Evolutionary conservation across 805 yeast species (phyloP).

Genomic region (Priceomyces melissophilus): DNA sequence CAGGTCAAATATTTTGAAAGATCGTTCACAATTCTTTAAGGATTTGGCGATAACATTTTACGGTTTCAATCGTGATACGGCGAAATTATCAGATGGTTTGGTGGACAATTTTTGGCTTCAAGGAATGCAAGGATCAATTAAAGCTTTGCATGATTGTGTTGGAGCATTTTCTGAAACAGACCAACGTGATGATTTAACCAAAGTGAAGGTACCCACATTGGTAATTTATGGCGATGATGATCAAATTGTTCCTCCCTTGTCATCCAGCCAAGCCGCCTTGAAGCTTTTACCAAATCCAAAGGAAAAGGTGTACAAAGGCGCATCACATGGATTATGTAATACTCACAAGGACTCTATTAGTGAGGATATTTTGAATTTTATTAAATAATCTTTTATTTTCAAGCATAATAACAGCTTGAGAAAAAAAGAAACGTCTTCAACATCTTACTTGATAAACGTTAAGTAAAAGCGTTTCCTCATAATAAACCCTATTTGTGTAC

Average conservation of each 20-base stretch:
- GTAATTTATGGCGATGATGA: constrained; percentile 13
- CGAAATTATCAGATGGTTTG: constrained; percentile 8
- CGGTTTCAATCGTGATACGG: constrained; percentile 9
- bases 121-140: constrained; percentile 16
- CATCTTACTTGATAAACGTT: no score
- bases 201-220: constrained; percentile 12
- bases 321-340: constrained; percentile 13
- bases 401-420: no score
- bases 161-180: constrained; percentile 14
- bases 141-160: constrained; percentile 13
- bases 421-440: no score
- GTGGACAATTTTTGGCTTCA: constrained; percentile 13
- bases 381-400: not conserved
- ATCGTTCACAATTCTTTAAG: constrained; percentile 13
- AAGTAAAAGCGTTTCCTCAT: no score
- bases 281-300: constrained; percentile 11
- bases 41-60: constrained; percentile 12
- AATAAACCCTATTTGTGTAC: no score
- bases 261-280: constrained; percentile 12
- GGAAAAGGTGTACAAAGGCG: constrained; percentile 10
- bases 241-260: constrained; percentile 13
- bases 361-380: constrained; percentile 10
- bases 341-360: constrained; percentile 12
- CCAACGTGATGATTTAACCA: constrained; percentile 11
- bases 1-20: constrained; percentile 11